Evolutionary conservation across 495 filamentous ascomycete genomes (phyloP).

Genomic region (Mycothermus thermophilus): DNA sequence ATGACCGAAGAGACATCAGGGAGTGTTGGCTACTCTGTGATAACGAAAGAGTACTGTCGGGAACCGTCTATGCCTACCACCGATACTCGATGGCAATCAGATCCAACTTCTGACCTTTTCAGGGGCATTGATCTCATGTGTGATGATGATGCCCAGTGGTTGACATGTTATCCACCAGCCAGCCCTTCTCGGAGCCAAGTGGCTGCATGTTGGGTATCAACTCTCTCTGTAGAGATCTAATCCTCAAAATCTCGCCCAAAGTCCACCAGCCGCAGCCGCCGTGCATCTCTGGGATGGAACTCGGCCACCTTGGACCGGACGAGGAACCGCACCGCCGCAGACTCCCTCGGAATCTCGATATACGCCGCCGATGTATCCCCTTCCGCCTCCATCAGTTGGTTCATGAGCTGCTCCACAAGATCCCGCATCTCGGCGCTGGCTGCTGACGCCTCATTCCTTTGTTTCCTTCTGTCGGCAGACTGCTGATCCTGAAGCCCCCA

Average conservation of each 20-base stretch:
- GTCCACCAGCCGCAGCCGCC: constrained; percentile 61
- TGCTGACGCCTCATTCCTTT: constrained; percentile 45
- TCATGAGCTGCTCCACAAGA: constrained; percentile 48
- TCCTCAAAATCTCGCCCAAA: constrained; percentile 68
- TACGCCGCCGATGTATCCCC: constrained; percentile 46
- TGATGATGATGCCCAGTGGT: no score
- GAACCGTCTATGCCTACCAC: no score
- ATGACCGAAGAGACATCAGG: no score
- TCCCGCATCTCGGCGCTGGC: constrained; percentile 53
- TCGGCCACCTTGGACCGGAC: constrained; percentile 74
- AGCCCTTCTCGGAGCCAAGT: no score
- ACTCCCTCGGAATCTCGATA: constrained; percentile 55
- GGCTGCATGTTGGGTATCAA: no score
- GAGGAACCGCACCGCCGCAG: constrained; percentile 70
- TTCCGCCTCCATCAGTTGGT: constrained; percentile 46
- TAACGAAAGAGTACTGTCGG: no score
- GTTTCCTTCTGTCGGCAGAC: constrained; percentile 15
- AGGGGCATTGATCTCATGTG: no score
- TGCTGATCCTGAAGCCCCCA: constrained; percentile 36
- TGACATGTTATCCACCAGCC: no score
- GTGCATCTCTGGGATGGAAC: constrained; percentile 74
- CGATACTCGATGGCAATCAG: no score
- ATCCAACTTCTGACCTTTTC: no score
- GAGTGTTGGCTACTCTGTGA: no score
- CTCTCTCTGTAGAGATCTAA: constrained; percentile 23